phyloP scores from a whole-genome alignment of 1,139 yeast genomes.

The Saccharomyces hybrid region DNA sequence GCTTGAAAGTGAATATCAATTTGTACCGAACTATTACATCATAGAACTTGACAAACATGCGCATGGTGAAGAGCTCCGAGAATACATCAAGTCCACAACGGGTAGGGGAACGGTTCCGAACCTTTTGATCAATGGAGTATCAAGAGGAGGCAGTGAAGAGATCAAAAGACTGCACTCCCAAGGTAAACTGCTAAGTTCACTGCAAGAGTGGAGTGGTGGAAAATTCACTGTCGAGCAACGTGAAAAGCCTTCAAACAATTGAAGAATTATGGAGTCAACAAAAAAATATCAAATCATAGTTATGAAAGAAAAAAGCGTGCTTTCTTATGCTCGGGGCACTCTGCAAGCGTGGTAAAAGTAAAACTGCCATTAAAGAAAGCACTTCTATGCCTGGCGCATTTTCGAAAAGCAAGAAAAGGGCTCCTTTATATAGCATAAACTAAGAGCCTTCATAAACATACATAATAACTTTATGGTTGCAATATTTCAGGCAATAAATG shows the following conservation, averaged over 20 bases:
- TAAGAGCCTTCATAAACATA: not conserved
- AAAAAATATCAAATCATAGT: too few species aligned
- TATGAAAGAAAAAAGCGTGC: too few species aligned
- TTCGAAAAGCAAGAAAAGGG: too few species aligned
- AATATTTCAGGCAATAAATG: not conserved
- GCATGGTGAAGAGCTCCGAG: slow-evolving; percentile 56
- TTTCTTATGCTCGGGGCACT: too few species aligned
- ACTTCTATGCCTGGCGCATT: too few species aligned
- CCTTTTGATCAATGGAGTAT: slow-evolving; percentile 51
- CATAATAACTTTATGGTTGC: not conserved
- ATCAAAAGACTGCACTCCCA: slow-evolving; percentile 49
- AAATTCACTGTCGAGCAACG: slow-evolving; percentile 13
- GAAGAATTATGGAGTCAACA: not conserved
- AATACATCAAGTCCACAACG: slow-evolving; percentile 46
- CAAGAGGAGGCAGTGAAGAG: slow-evolving; percentile 79
- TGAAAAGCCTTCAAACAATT: slow-evolving; percentile 22
- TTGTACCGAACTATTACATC: slow-evolving; percentile 62
- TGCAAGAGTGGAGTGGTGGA: slow-evolving; percentile 20
- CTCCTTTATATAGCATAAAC: too few species aligned
- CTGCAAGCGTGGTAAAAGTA: too few species aligned
- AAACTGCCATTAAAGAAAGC: too few species aligned
- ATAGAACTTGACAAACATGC: slow-evolving; percentile 80
- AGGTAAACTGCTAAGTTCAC: slow-evolving; percentile 13
- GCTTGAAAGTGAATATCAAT: slow-evolving; percentile 53
- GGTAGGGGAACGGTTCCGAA: slow-evolving; percentile 71